Conservation (phyloP, 345 rosid genomes). For the Isatis tinctoria region DNA sequence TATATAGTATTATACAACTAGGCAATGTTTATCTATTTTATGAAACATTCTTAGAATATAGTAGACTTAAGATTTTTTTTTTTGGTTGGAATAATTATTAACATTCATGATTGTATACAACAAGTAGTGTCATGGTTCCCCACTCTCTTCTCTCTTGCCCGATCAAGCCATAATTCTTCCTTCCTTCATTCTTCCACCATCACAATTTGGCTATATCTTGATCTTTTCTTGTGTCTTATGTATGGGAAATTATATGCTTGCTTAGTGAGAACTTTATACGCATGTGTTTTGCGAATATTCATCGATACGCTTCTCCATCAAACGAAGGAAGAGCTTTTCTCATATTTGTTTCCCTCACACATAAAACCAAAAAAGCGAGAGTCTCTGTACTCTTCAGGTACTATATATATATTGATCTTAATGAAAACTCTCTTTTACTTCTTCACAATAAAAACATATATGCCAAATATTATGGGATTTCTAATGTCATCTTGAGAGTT, state of each 20-base stretch:
- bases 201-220: neutral
- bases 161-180: conserved; percentile 16
- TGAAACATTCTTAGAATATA: neutral
- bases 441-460: neutral
- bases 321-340: conserved; percentile 8
- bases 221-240: neutral
- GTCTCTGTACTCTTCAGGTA: conserved; percentile 3
- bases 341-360: neutral
- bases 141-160: conserved; percentile 21
- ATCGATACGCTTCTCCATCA: conserved; percentile 5
- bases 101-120: conserved; percentile 7
- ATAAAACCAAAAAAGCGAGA: neutral
- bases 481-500: neutral
- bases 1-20: neutral
- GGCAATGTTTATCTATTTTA: neutral
- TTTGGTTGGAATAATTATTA: neutral
- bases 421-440: neutral
- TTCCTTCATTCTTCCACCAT: conserved; percentile 6
- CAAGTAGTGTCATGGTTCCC: conserved; percentile 28
- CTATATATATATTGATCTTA: neutral
- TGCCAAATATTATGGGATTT: neutral
- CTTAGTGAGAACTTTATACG: neutral
- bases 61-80: neutral
- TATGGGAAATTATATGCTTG: neutral
- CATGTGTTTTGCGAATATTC: neutral